Percentiles rank a stretch among this genome's conserved stretches.
These are phyloP conservation scores for Xylaria nigripes DNA, from an alignment of 495 filamentous ascomycete species.

Conservation along the genomic window DNA sequence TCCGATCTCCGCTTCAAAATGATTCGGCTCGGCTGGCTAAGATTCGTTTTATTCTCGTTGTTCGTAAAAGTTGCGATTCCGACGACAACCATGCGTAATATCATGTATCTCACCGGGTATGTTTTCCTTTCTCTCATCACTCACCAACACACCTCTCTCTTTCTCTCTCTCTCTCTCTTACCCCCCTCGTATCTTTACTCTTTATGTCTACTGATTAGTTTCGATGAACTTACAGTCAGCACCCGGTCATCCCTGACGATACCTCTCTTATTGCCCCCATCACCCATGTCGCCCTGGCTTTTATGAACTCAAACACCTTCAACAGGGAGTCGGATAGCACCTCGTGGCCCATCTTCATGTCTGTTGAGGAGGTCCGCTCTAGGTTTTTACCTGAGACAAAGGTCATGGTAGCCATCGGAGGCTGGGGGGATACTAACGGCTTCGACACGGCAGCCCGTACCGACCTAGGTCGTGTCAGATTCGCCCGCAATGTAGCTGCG, in stretches of 20 bases:
- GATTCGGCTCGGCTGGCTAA: conserved; percentile 1
- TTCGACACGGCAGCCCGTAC: conserved; percentile 52
- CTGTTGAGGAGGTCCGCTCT: conserved; percentile 46
- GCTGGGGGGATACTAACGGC: conserved; percentile 61
- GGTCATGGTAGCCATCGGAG: conserved; percentile 63
- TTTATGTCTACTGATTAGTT: background rate
- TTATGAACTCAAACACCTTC: conserved; percentile 55
- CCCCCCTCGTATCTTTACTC: no score
- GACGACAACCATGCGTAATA: conserved; percentile 30
- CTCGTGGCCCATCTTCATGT: conserved; percentile 53
- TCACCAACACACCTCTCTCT: no score
- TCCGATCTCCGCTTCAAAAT: background rate
- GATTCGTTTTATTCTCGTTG: conserved; percentile 8
- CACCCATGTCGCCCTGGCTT: conserved; percentile 60
- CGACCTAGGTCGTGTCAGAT: conserved; percentile 43
- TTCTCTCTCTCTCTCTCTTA: no score
- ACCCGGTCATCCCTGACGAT: conserved; percentile 43
- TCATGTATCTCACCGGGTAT: conserved; percentile 57
- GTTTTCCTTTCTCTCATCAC: background rate
- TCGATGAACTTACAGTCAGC: conserved; percentile 33
- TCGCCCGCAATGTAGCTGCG: conserved; percentile 54
- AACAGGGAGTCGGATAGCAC: conserved; percentile 39
- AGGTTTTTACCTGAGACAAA: conserved; percentile 53
- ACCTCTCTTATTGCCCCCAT: conserved; percentile 37
- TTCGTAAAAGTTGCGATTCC: conserved; percentile 9